These are phyloP conservation scores for Typha latifolia DNA, from an alignment of 176 grass and related monocot genomes.

Conservation along the genomic window DNA sequence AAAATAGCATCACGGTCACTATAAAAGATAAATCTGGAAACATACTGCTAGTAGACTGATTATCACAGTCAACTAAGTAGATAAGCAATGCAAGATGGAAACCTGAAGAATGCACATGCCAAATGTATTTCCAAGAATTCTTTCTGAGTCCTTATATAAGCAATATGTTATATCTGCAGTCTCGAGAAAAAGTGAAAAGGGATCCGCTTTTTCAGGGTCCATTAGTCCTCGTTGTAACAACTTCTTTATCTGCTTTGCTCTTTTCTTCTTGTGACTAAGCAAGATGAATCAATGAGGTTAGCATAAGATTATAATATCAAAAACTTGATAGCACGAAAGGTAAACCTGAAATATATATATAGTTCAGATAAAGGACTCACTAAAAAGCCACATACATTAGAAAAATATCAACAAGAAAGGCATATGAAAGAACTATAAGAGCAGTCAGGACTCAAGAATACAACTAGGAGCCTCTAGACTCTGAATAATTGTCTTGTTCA, in stretches of 20 bases:
- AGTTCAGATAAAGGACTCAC: neutral
- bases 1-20: neutral
- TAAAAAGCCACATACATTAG: neutral
- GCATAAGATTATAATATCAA: neutral
- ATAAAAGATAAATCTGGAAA: neutral
- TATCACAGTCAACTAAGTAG: neutral
- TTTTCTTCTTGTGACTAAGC: constrained; percentile 76
- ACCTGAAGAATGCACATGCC: constrained; percentile 99
- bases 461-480: too few relatives aligned
- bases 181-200: constrained; percentile 79
- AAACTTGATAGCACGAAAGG: neutral
- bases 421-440: too few relatives aligned
- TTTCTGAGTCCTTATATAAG: constrained; percentile 75
- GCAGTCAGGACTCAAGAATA: too few relatives aligned
- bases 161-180: constrained; percentile 79
- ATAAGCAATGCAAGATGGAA: neutral
- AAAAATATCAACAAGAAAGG: too few relatives aligned
- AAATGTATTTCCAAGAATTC: constrained; percentile 92
- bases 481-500: too few relatives aligned
- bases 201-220: constrained; percentile 85
- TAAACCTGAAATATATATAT: neutral
- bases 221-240: constrained; percentile 74
- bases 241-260: constrained; percentile 90
- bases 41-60: neutral
- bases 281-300: neutral